Conservation (phyloP, 2,329 filamentous ascomycete genomes). For the Fusarium tupiense region DNA sequence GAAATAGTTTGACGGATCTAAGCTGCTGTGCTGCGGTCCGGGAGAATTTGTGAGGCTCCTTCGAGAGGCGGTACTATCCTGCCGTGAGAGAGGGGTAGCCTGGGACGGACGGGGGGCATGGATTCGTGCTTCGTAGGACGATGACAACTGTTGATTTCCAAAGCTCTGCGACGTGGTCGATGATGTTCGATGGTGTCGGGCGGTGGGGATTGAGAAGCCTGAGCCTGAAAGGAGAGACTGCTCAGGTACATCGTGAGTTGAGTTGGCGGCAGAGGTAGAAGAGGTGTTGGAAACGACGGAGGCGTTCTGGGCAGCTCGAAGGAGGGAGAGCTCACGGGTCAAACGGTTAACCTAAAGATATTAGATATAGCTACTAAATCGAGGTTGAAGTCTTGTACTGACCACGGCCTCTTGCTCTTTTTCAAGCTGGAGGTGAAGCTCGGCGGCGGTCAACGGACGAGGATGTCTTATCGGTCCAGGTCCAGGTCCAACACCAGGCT, state of each 20-base stretch:
- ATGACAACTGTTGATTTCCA: slow-evolving; percentile 49
- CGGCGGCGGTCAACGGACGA: slow-evolving; percentile 85
- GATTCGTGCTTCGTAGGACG: slow-evolving; percentile 51
- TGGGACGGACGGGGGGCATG: slow-evolving; percentile 59
- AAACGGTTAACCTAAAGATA: slow-evolving; percentile 82
- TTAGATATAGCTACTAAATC: background rate
- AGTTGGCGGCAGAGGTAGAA: slow-evolving; percentile 65
- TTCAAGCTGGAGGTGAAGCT: slow-evolving; percentile 89
- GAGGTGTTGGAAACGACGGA: slow-evolving; percentile 74
- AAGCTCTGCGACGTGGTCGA: slow-evolving; percentile 66
- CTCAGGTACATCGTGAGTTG: slow-evolving; percentile 60
- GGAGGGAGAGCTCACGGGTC: slow-evolving; percentile 84
- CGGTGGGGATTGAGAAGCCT: slow-evolving; percentile 65
- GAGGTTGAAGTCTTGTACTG: slow-evolving; percentile 43
- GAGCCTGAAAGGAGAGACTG: slow-evolving; percentile 65
- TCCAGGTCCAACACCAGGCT: slow-evolving; percentile 61
- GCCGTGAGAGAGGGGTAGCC: slow-evolving; percentile 59
- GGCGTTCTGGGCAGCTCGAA: slow-evolving; percentile 77
- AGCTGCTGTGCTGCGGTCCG: slow-evolving; percentile 56
- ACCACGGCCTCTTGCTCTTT: slow-evolving; percentile 96
- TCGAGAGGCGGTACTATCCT: slow-evolving; percentile 65
- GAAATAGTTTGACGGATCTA: slow-evolving; percentile 57
- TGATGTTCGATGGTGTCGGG: slow-evolving; percentile 66
- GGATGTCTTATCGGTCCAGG: slow-evolving; percentile 86
- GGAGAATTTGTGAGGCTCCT: slow-evolving; percentile 63